Evolutionary conservation across 352 stramenopile genomes (phyloP), one percentile per base, ranked within the genome.

Genomic region (Globisporangium polare): DNA sequence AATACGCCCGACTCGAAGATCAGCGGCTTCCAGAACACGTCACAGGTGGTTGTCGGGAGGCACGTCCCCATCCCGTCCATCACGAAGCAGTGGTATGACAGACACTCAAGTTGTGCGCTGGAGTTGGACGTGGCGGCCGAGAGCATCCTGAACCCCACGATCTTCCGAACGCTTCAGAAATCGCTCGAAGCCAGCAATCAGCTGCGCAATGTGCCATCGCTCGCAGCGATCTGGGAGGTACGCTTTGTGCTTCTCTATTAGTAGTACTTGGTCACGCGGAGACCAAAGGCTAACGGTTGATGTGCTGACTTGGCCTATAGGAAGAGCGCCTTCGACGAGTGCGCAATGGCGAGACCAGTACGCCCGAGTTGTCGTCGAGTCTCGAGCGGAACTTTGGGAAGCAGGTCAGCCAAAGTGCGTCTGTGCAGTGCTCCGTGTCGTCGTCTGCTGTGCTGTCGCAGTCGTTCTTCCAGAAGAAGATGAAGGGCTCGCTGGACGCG

Each of bases 151-250:
- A 94, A 95, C 57, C 71, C 83, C 17, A 71, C 63, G 22, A 60
- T 68, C 3, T 83, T 89, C 62, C 69, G 62, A 17, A 49, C 41
- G 17, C 70, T 88, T 2, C 82, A 88, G 49, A 65, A 67, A 41
- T 77, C 75, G 45, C 62, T 80, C 31, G 47, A 77, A 15, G 57
- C 58, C 0, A 78, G 60, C 46, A 69, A 67, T 2, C 73, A 89
- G 53, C 56, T 85, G 50, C 77, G 73, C 2, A 84, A 83, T 57
- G 87, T 95, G 12, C 87, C 87, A 26, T 93, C 87, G 12, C 64
- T 95, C 24, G 83, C 83, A 51, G 80, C 83, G 10, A 81, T 95
- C 52, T 94, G 85, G 87, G 80, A 94, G 71, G 86, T 92, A 68
- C 2, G 63, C 4, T 27, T 52, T 42, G 7, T 47, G 47, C 20